phyloP scores from a whole-genome alignment of 2,329 filamentous ascomycete species.

The Conoideocrella luteorostrata region DNA sequence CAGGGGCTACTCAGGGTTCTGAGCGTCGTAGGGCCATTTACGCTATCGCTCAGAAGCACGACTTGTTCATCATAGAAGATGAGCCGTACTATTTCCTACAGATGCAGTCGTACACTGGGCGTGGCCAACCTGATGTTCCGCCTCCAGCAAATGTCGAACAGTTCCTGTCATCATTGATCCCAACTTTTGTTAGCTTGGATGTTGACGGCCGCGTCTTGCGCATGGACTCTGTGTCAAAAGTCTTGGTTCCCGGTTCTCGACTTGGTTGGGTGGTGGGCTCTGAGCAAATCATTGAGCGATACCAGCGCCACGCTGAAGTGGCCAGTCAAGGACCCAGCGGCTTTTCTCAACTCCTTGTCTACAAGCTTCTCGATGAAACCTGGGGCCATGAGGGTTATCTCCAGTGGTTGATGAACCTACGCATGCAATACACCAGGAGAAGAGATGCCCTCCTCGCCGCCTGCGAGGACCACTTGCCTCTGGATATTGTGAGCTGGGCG shows the following conservation, averaged over 20 bases:
- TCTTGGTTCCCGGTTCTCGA: slow-evolving; percentile 74
- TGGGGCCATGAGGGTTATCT: slow-evolving; percentile 93
- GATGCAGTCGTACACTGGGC: slow-evolving; percentile 67
- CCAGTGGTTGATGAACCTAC: slow-evolving; percentile 78
- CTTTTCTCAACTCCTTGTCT: slow-evolving; percentile 75
- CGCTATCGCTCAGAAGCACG: slow-evolving; percentile 72
- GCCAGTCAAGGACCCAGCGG: slow-evolving; percentile 82
- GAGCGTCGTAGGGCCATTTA: slow-evolving; percentile 68
- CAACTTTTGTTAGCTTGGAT: slow-evolving; percentile 74
- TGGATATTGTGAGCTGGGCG: slow-evolving; percentile 69
- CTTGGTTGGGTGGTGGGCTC: slow-evolving; percentile 86
- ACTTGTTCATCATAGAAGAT: slow-evolving; percentile 83
- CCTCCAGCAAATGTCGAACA: slow-evolving; percentile 57
- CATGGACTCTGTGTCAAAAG: slow-evolving; percentile 90
- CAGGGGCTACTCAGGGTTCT: slow-evolving; percentile 70
- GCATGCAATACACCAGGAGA: slow-evolving; percentile 72
- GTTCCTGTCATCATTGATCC: slow-evolving; percentile 58
- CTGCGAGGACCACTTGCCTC: slow-evolving; percentile 71
- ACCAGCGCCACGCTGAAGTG: slow-evolving; percentile 74
- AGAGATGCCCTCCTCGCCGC: slow-evolving; percentile 71
- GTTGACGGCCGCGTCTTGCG: slow-evolving; percentile 82
- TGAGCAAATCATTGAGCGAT: slow-evolving; percentile 77
- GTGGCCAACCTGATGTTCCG: slow-evolving; percentile 42
- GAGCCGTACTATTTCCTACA: slow-evolving; percentile 95
- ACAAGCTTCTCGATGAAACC: slow-evolving; percentile 84